Evolutionary conservation across 192 early-diverging fungal genomes (phyloP).

Genomic region (Mortierella alpina): DNA sequence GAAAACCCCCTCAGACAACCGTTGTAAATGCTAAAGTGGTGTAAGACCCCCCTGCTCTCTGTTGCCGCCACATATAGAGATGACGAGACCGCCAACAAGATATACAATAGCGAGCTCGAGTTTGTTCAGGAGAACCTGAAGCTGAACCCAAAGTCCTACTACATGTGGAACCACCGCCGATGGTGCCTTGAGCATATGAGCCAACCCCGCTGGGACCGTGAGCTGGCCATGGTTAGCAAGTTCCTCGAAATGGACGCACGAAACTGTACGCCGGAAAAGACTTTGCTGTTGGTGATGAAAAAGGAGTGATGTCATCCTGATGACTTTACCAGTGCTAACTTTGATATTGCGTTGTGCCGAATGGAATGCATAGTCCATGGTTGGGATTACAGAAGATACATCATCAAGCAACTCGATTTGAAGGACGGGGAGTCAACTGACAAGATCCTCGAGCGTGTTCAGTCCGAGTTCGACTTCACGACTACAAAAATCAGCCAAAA

Average conservation of each 20-base stretch:
- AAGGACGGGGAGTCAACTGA: conserved; percentile 32
- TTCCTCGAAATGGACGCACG: conserved; percentile 90
- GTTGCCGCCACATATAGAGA: conserved; percentile 12
- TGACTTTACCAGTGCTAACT: neutral
- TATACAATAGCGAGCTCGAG: conserved; percentile 74
- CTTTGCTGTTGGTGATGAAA: neutral
- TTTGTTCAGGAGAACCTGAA: conserved; percentile 79
- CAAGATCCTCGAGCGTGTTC: conserved; percentile 52
- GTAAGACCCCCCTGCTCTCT: neutral
- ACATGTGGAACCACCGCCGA: conserved; percentile 96
- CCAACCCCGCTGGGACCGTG: conserved; percentile 79
- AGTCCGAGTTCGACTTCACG: conserved; percentile 88
- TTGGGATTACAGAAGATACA: conserved; percentile 96
- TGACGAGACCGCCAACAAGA: conserved; percentile 52
- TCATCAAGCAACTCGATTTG: conserved; percentile 65
- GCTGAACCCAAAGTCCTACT: conserved; percentile 95
- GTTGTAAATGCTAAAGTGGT: conserved; percentile 20
- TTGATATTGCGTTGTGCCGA: neutral
- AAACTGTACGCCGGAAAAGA: conserved; percentile 76
- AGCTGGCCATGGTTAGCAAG: conserved; percentile 79
- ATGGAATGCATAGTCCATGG: conserved; percentile 79
- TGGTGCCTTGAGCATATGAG: conserved; percentile 89
- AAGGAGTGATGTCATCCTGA: conserved; percentile 34
- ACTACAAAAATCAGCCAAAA: conserved; percentile 90
- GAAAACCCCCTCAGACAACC: neutral